Percentiles rank a stretch among this genome's conserved stretches.
Conservation (phyloP, 1,139 yeast species). For the Pichia sp. region DNA sequence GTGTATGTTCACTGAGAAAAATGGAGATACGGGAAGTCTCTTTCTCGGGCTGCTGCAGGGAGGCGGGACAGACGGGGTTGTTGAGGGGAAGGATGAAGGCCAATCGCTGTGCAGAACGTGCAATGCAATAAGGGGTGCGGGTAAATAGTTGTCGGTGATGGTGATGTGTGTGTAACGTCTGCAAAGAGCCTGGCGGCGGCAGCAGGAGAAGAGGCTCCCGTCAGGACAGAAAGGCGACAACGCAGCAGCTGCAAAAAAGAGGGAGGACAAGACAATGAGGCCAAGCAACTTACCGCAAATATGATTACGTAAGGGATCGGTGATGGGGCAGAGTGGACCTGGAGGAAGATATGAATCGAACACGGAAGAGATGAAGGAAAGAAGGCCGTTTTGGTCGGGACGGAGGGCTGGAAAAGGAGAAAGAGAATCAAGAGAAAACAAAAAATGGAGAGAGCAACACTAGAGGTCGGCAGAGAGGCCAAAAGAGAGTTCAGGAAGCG, state of each 20-base stretch:
- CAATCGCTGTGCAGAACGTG: background rate
- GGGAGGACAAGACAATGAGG: too few species aligned
- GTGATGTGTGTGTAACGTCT: too few species aligned
- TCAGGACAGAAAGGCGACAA: background rate
- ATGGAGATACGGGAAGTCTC: background rate
- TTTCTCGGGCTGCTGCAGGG: background rate
- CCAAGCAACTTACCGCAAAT: too few species aligned
- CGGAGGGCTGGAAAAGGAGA: background rate
- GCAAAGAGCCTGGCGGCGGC: background rate
- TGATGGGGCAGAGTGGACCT: background rate
- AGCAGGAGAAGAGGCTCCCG: background rate
- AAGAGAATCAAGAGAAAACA: background rate
- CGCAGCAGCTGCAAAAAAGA: background rate
- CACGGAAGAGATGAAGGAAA: background rate
- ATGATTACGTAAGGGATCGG: background rate
- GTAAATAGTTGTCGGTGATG: too few species aligned
- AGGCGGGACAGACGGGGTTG: background rate
- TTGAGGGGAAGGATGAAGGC: background rate
- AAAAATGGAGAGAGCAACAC: conserved; percentile 20
- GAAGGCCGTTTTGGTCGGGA: background rate
- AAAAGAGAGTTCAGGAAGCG: conserved; percentile 29
- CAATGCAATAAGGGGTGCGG: too few species aligned
- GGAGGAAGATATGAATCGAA: background rate
- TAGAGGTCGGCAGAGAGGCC: conserved; percentile 26
- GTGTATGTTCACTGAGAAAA: background rate